Conservation (phyloP, 805 yeast genomes). For the Yarrowia bubula region DNA sequence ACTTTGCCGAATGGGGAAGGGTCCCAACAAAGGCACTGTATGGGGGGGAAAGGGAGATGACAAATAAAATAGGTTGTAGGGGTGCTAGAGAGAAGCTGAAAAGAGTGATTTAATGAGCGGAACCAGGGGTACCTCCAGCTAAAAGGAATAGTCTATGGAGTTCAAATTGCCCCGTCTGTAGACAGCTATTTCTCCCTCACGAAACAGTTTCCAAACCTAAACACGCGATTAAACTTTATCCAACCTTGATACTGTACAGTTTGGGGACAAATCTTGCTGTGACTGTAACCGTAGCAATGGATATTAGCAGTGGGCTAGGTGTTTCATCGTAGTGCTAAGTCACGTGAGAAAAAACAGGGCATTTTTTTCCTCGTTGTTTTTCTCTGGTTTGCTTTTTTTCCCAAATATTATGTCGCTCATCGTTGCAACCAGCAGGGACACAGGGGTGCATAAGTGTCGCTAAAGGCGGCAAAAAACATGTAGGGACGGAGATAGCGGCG, state of each 20-base stretch:
- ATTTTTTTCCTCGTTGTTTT: no score
- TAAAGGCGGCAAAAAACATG: background rate
- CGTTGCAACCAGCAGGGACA: background rate
- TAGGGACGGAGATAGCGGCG: no score
- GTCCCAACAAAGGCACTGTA: slow-evolving; percentile 8
- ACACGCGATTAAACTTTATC: background rate
- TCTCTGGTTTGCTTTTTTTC: no score
- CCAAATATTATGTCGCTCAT: background rate
- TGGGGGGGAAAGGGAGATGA: background rate
- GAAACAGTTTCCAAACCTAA: background rate
- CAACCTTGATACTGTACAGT: slow-evolving; percentile 8
- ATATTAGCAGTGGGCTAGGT: no score
- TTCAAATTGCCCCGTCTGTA: no score
- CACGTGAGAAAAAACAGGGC: no score
- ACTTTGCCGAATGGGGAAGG: slow-evolving; percentile 7
- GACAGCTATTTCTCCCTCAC: background rate
- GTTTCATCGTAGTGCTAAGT: no score
- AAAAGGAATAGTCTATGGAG: no score
- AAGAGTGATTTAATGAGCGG: background rate
- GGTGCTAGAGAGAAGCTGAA: no score
- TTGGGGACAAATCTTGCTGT: background rate
- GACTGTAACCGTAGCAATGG: background rate
- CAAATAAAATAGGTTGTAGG: background rate
- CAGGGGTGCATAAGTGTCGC: background rate
- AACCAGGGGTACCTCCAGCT: background rate